Evolutionary conservation across 768 basidiomycete genomes (phyloP).

Genomic region (Phallus indusiatus): DNA sequence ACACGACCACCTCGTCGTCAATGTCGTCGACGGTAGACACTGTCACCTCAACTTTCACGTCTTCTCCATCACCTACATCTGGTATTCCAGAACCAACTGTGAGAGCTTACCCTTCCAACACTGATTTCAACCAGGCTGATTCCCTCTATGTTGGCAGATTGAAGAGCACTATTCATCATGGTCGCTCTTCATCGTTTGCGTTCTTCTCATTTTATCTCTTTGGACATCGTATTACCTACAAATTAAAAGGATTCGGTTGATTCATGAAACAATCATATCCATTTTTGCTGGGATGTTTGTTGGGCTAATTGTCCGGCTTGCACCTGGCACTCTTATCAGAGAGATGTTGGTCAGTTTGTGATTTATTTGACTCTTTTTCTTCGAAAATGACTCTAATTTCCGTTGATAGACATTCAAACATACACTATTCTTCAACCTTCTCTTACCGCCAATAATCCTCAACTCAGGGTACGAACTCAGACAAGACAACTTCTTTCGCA

Average conservation of each 20-base stretch:
- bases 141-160: slow-evolving; percentile 31
- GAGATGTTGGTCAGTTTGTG: slow-evolving; percentile 86
- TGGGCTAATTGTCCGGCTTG: slow-evolving; percentile 79
- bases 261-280: slow-evolving; percentile 94
- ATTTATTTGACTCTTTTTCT: slow-evolving; percentile 5
- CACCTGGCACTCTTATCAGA: slow-evolving; percentile 88
- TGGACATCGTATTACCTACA: slow-evolving; percentile 98
- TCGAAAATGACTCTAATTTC: slow-evolving; percentile 1
- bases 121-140: neutral
- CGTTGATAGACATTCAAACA: slow-evolving; percentile 79
- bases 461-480: slow-evolving; percentile 98
- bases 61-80: neutral
- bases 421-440: slow-evolving; percentile 93
- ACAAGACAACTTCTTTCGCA: slow-evolving; percentile 97
- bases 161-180: slow-evolving; percentile 90
- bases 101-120: neutral
- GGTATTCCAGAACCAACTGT: neutral
- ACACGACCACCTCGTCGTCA: neutral
- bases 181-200: slow-evolving; percentile 88
- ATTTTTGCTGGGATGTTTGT: slow-evolving; percentile 96
- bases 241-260: slow-evolving; percentile 88
- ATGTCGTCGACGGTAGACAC: neutral
- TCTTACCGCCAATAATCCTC: slow-evolving; percentile 97
- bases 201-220: slow-evolving; percentile 87
- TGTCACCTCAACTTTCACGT: neutral